Base-by-base conservation (phyloP, 2,329 filamentous ascomycete genomes). In the Lasiodiplodia gonubiensis region DNA sequence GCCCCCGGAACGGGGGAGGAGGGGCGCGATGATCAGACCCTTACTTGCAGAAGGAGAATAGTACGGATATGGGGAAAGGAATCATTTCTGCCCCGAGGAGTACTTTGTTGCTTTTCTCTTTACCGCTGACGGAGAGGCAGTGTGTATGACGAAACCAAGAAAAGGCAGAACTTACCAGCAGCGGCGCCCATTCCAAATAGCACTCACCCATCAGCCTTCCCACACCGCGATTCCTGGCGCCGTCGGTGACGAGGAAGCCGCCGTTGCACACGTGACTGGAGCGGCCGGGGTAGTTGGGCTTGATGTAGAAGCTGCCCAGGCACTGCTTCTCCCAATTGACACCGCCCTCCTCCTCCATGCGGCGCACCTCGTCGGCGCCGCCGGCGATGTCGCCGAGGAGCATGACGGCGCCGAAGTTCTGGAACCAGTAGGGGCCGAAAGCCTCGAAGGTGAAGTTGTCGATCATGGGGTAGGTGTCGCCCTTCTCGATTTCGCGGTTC, bases 261-360 rank as follows among this genome's bases (percentile, higher is more conserved):
- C 80, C 80, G 86, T 91, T 88, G 83, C 92, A 97, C 61, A 97
- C 88, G 82, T 97, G 93, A 79, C 91, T 95, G 80, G 92, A 95
- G 68, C 93, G 87, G 57, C 93, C 93, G 0, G 93, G 93, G 78
- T 97, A 97, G 79, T 97, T 97, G 57, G 93, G 93, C 81, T 95
- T 94, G 84, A 97, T 92, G 80, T 95, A 96, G 80, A 97, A 97
- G 80, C 92, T 96, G 67, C 93, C 93, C 52, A 97, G 82, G 74
- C 93, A 97, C 73, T 91, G 86, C 74, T 89, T 89, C 71, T 88
- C 86, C 93, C 93, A 97, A 79, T 94, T 91, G 71, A 46, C 16
- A 6, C 75, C 76, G 59, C 80, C 80, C 4, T 75, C 72, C 27
- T 76, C 74, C 64, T 81, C 81, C 81, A 83, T 82, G 18, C 80